Percentiles rank a stretch among this genome's conserved stretches.
phyloP scores from a whole-genome alignment of 2,329 filamentous ascomycete genomes.

The Pseudogymnoascus sp. region DNA sequence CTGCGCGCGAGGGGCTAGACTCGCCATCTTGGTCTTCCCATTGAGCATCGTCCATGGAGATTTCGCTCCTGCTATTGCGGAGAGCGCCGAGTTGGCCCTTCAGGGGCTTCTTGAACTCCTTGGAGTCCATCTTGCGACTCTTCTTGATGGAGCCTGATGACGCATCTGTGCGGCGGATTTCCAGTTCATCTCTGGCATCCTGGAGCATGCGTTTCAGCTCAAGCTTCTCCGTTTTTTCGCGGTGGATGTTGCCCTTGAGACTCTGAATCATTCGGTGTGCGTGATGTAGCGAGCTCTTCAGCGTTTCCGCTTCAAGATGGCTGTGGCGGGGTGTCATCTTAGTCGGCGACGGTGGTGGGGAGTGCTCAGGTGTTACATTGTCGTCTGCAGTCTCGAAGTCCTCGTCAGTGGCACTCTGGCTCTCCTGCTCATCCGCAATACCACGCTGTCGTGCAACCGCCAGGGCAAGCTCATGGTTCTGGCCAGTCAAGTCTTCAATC shows the following conservation, averaged over 20 bases:
- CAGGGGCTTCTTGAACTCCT: slow-evolving; percentile 70
- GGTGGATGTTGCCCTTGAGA: slow-evolving; percentile 86
- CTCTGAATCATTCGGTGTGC: slow-evolving; percentile 96
- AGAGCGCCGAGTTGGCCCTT: slow-evolving; percentile 66
- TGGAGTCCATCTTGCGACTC: slow-evolving; percentile 55
- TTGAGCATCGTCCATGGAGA: slow-evolving; percentile 70
- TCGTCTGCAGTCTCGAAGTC: slow-evolving; percentile 59
- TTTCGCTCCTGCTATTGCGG: slow-evolving; percentile 67
- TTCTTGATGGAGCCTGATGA: slow-evolving; percentile 41
- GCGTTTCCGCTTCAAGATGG: slow-evolving; percentile 87
- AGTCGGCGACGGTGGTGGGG: slow-evolving; percentile 79
- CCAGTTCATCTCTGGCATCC: slow-evolving; percentile 87
- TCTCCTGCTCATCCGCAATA: slow-evolving; percentile 57
- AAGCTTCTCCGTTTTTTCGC: slow-evolving; percentile 97
- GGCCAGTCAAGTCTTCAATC: slow-evolving; percentile 76
- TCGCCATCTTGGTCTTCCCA: slow-evolving; percentile 72
- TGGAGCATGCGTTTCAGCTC: slow-evolving; percentile 93
- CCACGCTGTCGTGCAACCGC: slow-evolving; percentile 69
- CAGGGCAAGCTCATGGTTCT: slow-evolving; percentile 85
- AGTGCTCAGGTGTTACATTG: slow-evolving; percentile 74
- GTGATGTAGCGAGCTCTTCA: slow-evolving; percentile 89
- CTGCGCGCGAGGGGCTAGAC: slow-evolving; percentile 48
- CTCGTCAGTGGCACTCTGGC: slow-evolving; percentile 52
- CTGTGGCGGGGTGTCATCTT: slow-evolving; percentile 88
- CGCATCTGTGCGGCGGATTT: slow-evolving; percentile 53